These are phyloP conservation scores for Hypomyces rosellus DNA, from an alignment of 2,329 filamentous ascomycete species.

Conservation along the genomic window DNA sequence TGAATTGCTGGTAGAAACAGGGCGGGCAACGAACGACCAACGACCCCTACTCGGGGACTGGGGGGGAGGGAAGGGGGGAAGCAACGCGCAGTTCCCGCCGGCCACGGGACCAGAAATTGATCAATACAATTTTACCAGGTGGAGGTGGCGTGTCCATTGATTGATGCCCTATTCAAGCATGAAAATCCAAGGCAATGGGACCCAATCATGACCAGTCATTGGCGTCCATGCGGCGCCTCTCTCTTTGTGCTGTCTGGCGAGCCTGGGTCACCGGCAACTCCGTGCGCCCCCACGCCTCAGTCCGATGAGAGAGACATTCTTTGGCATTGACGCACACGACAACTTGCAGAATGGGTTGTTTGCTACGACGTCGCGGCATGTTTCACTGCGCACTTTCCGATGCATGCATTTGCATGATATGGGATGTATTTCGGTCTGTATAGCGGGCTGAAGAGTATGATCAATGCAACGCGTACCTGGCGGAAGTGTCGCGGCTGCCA, in stretches of 20 bases:
- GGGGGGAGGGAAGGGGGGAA: not conserved
- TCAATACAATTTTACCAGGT: not conserved
- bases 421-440: not conserved
- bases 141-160: not conserved
- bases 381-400: conserved; percentile 7
- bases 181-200: not conserved
- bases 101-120: not conserved
- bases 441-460: not conserved
- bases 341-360: conserved; percentile 3
- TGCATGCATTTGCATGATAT: not conserved
- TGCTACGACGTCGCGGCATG: conserved; percentile 1
- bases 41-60: not conserved
- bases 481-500: not conserved
- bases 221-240: not conserved
- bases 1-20: not conserved
- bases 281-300: conserved; percentile 8
- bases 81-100: not conserved
- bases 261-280: conserved; percentile 11
- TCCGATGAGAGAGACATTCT: not conserved
- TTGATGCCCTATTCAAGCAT: not conserved
- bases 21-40: not conserved
- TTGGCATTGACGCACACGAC: conserved; percentile 6
- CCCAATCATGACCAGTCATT: conserved; percentile 5
- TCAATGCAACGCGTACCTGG: not conserved
- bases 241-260: not conserved